Percentiles rank a stretch among this genome's conserved stretches.
Conservation (phyloP, 2,329 filamentous ascomycete genomes). For the Passalora sequoiae region DNA sequence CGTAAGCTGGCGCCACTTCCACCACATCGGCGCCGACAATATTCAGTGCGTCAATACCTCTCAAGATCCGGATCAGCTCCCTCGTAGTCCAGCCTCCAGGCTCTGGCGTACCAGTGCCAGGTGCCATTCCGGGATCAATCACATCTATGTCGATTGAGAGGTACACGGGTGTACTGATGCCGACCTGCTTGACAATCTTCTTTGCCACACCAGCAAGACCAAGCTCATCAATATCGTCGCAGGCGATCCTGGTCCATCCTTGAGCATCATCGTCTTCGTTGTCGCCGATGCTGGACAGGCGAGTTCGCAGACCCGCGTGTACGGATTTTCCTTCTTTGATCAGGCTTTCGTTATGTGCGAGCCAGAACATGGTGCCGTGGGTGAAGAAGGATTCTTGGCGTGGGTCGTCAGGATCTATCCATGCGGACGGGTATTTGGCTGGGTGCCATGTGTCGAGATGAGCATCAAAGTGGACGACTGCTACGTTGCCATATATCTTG, state of each 20-base stretch:
- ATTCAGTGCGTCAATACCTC: constrained; percentile 77
- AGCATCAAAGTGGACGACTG: constrained; percentile 50
- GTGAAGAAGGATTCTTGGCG: constrained; percentile 70
- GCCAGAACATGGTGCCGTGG: constrained; percentile 89
- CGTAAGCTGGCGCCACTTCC: constrained; percentile 81
- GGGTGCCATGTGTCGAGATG: constrained; percentile 87
- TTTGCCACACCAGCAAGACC: constrained; percentile 66
- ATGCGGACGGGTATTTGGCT: constrained; percentile 70
- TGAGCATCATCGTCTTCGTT: constrained; percentile 65
- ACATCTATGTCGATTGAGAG: constrained; percentile 55
- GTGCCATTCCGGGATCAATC: constrained; percentile 49
- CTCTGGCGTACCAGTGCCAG: constrained; percentile 56
- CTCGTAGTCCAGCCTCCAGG: constrained; percentile 78
- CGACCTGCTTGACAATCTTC: constrained; percentile 65
- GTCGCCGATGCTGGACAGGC: constrained; percentile 65
- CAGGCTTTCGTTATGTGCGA: constrained; percentile 74
- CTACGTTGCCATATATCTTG: constrained; percentile 41
- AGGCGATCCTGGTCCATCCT: constrained; percentile 73
- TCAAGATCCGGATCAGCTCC: constrained; percentile 76
- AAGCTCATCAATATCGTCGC: constrained; percentile 82
- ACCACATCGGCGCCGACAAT: constrained; percentile 83
- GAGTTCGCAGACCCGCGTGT: constrained; percentile 76
- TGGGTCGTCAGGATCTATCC: constrained; percentile 51
- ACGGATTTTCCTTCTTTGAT: constrained; percentile 69
- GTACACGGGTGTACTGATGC: constrained; percentile 66